Conservation (phyloP, 495 filamentous ascomycete species). For the Tetracladium setigerum region DNA sequence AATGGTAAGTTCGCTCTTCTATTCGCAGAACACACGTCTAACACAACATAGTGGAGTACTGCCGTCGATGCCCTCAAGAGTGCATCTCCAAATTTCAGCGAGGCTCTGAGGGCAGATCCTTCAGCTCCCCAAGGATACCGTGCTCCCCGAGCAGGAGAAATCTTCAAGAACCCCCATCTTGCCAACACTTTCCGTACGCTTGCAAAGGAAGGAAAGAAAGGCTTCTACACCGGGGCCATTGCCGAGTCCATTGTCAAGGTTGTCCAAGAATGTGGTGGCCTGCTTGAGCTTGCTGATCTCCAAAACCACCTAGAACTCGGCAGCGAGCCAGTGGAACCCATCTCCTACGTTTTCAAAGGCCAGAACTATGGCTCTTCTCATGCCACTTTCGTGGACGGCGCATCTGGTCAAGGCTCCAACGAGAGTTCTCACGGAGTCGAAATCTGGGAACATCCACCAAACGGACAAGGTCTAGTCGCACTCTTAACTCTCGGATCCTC, state of each 20-base stretch:
- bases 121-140: slow-evolving; percentile 54
- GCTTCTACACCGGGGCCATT: slow-evolving; percentile 83
- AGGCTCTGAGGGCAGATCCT: slow-evolving; percentile 73
- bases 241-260: slow-evolving; percentile 76
- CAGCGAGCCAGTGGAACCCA: slow-evolving; percentile 72
- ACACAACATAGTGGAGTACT: slow-evolving; percentile 51
- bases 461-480: slow-evolving; percentile 93
- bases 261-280: slow-evolving; percentile 66
- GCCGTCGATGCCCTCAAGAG: slow-evolving; percentile 51
- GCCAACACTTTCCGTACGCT: slow-evolving; percentile 77
- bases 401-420: slow-evolving; percentile 32
- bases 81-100: slow-evolving; percentile 75
- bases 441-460: slow-evolving; percentile 96
- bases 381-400: slow-evolving; percentile 32
- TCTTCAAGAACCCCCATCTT: slow-evolving; percentile 77
- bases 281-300: slow-evolving; percentile 73
- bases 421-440: slow-evolving; percentile 55
- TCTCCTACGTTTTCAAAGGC: slow-evolving; percentile 69
- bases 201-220: slow-evolving; percentile 73
- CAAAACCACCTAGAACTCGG: slow-evolving; percentile 64
- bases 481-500: slow-evolving; percentile 91
- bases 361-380: slow-evolving; percentile 48
- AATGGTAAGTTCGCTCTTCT: slow-evolving; percentile 46
- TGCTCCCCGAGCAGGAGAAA: slow-evolving; percentile 73
- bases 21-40: neutral